A percentile compares a stretch with the other conserved stretches of the same genome.
These are phyloP conservation scores for Durotheca rogersii DNA, from an alignment of 495 filamentous ascomycete species.

Conservation along the genomic window DNA sequence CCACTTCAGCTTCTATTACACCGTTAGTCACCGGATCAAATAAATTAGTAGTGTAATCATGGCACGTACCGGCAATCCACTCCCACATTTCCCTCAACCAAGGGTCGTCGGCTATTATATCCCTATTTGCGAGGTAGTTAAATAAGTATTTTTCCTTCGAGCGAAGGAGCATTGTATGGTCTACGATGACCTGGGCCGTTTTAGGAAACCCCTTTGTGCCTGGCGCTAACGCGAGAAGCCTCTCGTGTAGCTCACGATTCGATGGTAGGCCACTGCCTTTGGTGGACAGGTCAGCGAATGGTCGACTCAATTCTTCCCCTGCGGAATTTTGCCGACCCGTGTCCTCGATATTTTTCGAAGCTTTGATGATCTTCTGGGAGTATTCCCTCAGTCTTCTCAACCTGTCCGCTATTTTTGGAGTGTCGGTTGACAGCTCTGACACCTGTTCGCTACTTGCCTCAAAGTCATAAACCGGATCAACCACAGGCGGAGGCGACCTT, in stretches of 20 bases:
- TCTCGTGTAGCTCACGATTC: conserved; percentile 47
- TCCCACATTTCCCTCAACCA: conserved; percentile 76
- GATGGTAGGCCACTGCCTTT: conserved; percentile 29
- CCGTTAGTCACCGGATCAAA: conserved; percentile 1
- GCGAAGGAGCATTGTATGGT: conserved; percentile 50
- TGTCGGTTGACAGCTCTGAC: conserved; percentile 32
- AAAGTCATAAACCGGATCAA: conserved; percentile 32
- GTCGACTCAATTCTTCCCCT: conserved; percentile 3
- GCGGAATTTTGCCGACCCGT: conserved; percentile 2
- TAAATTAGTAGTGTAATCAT: not conserved
- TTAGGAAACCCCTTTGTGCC: conserved; percentile 37
- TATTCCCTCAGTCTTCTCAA: conserved; percentile 39
- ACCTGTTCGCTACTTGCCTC: conserved; percentile 23
- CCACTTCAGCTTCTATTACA: conserved; percentile 59
- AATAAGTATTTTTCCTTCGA: conserved; percentile 77
- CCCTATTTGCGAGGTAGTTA: conserved; percentile 65
- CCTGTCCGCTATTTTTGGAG: conserved; percentile 43
- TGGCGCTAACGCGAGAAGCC: conserved; percentile 51
- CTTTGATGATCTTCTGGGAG: conserved; percentile 19
- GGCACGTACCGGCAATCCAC: conserved; percentile 66
- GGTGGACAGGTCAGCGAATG: conserved; percentile 5
- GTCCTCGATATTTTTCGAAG: conserved; percentile 7
- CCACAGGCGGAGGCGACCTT: conserved; percentile 16
- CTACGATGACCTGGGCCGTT: conserved; percentile 41
- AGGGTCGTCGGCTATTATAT: conserved; percentile 68